These are phyloP conservation scores for Xerocomus spinulosus DNA, from an alignment of 768 basidiomycete species.

Conservation along the genomic window DNA sequence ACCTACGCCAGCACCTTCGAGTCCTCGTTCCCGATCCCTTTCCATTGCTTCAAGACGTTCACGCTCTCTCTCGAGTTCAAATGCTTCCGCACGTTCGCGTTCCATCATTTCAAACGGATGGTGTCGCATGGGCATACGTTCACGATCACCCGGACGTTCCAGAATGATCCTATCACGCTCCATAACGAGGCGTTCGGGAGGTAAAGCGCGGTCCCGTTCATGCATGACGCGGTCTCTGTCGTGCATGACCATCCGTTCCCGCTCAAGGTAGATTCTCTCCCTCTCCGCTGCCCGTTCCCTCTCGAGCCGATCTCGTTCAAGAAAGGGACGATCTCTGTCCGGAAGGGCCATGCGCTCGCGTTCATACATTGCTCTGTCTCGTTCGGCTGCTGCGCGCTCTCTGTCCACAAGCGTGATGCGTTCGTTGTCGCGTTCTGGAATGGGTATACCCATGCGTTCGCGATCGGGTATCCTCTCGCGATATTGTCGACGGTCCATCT, in stretches of 20 bases:
- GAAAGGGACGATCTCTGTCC: conserved; percentile 20
- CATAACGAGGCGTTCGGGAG: conserved; percentile 13
- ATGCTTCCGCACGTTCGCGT: conserved; percentile 25
- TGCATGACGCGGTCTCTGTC: conserved; percentile 24
- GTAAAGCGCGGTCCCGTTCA: conserved; percentile 20
- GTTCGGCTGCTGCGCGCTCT: conserved; percentile 21
- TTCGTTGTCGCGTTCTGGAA: conserved; percentile 22
- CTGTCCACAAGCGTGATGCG: conserved; percentile 16
- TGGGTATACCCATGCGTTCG: conserved; percentile 17
- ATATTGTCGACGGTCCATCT: conserved; percentile 26
- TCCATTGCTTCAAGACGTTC: conserved; percentile 28
- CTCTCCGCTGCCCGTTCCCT: conserved; percentile 22
- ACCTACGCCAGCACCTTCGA: conserved; percentile 11
- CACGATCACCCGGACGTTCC: conserved; percentile 25
- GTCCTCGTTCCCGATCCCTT: conserved; percentile 28
- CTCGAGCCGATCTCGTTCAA: conserved; percentile 16
- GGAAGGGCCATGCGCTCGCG: conserved; percentile 19
- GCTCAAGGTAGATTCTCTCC: conserved; percentile 20
- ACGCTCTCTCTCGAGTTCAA: conserved; percentile 33
- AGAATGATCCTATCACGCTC: conserved; percentile 22
- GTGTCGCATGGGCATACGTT: conserved; percentile 20
- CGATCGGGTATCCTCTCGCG: conserved; percentile 26
- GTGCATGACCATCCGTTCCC: conserved; percentile 20
- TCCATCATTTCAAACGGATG: conserved; percentile 20
- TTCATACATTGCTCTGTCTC: conserved; percentile 21